A percentile compares a stretch with the other conserved stretches of the same genome.
Evolutionary conservation across 352 stramenopile species (phyloP).

Genomic region (Globisporangium heterothallicum): DNA sequence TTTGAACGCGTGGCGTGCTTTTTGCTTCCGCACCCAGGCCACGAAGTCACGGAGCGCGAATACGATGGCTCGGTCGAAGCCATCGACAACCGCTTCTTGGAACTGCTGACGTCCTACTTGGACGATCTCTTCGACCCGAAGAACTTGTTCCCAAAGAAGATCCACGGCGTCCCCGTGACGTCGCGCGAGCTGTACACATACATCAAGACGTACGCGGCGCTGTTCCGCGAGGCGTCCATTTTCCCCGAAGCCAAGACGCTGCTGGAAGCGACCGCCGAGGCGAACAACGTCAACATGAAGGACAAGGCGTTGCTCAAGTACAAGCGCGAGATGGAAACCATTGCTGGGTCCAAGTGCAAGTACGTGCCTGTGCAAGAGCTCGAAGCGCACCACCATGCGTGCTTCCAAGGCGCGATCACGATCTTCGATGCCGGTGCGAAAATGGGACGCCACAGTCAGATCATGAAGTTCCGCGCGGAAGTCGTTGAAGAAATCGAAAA

Average conservation of each 20-base stretch:
- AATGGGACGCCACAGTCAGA: conserved; percentile 91
- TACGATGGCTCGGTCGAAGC: conserved; percentile 94
- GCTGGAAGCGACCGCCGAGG: conserved; percentile 94
- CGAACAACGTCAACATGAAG: conserved; percentile 96
- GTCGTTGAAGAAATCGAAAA: conserved; percentile 88
- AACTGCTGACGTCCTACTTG: conserved; percentile 94
- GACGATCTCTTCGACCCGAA: conserved; percentile 90
- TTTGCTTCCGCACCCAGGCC: conserved; percentile 95
- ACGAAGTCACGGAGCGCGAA: conserved; percentile 95
- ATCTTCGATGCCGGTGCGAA: conserved; percentile 94
- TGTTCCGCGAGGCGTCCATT: conserved; percentile 94
- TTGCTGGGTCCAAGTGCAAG: conserved; percentile 76
- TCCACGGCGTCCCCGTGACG: conserved; percentile 91
- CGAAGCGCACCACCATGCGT: conserved; percentile 82
- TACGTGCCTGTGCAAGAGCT: conserved; percentile 91
- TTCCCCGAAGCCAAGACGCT: conserved; percentile 98
- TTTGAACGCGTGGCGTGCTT: conserved; percentile 96
- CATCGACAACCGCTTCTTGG: conserved; percentile 93
- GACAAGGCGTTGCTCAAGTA: conserved; percentile 87
- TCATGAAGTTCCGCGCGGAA: conserved; percentile 81
- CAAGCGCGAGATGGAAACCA: conserved; percentile 92
- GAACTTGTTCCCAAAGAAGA: conserved; percentile 90
- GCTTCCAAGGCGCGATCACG: conserved; percentile 71
- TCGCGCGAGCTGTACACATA: conserved; percentile 94
- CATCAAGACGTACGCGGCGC: conserved; percentile 94